A percentile compares a stretch with the other conserved stretches of the same genome.
These are phyloP conservation scores for Trametes elegans DNA, from an alignment of 768 basidiomycete genomes.

Conservation along the genomic window DNA sequence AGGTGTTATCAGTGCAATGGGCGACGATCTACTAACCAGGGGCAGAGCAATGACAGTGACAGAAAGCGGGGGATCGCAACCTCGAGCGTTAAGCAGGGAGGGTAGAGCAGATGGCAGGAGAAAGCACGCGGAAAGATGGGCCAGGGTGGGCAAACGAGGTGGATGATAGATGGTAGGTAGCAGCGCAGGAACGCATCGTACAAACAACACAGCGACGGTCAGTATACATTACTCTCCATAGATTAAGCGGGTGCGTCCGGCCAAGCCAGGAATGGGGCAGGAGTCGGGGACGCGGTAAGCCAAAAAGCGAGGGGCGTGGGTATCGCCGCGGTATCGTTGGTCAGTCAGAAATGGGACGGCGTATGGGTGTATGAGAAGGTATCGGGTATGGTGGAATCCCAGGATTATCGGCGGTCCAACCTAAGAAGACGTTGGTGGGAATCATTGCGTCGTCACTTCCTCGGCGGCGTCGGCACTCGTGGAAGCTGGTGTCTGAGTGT, in stretches of 20 bases:
- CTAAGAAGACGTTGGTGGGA: not conserved
- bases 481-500: not conserved
- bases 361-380: not conserved
- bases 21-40: not conserved
- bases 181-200: conserved; percentile 18
- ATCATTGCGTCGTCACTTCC: not conserved
- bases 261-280: not conserved
- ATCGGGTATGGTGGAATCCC: not conserved
- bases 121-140: not conserved
- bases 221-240: conserved; percentile 19
- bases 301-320: not conserved
- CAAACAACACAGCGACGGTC: conserved; percentile 16
- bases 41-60: not conserved
- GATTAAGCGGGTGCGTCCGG: conserved; percentile 2
- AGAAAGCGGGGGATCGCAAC: not conserved
- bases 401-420: not conserved
- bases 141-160: not conserved
- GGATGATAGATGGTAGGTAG: conserved; percentile 8
- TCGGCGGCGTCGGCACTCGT: not conserved
- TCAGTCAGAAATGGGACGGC: not conserved
- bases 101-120: not conserved
- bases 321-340: conserved; percentile 1
- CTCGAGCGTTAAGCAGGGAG: not conserved
- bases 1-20: too few relatives aligned
- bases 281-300: not conserved